Conservation (phyloP, 1,139 yeast species). For the Pichia sorboxylosa region DNA sequence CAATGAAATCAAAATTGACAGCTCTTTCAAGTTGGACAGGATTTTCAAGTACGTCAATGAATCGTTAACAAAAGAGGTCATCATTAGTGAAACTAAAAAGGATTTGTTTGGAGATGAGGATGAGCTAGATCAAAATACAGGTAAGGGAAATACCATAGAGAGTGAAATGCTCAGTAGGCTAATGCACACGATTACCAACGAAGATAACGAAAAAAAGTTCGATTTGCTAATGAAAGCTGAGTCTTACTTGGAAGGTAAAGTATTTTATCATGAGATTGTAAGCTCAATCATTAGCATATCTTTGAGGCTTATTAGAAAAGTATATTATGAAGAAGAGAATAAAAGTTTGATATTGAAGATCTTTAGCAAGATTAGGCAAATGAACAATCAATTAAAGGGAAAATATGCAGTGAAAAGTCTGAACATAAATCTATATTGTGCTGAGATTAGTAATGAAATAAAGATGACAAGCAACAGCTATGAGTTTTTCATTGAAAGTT, state of each 20-base stretch:
- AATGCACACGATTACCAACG: conserved; percentile 47
- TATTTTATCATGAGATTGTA: conserved; percentile 52
- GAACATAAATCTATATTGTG: conserved; percentile 41
- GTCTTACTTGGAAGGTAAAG: conserved; percentile 42
- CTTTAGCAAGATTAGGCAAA: conserved; percentile 64
- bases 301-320: conserved; percentile 47
- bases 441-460: conserved; percentile 68
- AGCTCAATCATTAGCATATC: conserved; percentile 62
- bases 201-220: conserved; percentile 40
- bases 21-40: conserved; percentile 31
- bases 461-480: conserved; percentile 55
- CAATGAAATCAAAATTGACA: conserved; percentile 18
- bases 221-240: conserved; percentile 34
- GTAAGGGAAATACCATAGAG: conserved; percentile 11
- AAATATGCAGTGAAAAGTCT: conserved; percentile 24
- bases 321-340: conserved; percentile 23
- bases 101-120: conserved; percentile 27
- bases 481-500: conserved; percentile 83
- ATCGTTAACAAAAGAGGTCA: conserved; percentile 14
- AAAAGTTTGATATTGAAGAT: conserved; percentile 30
- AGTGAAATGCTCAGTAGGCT: conserved; percentile 64
- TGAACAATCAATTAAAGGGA: conserved; percentile 47
- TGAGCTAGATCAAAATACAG: conserved; percentile 23
- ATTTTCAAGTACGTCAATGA: conserved; percentile 30
- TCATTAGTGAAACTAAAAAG: conserved; percentile 4